A percentile compares a stretch with the other conserved stretches of the same genome.
Evolutionary conservation across 441 rosid genomes (phyloP).

Genomic region (Gossypium gossypioides): DNA sequence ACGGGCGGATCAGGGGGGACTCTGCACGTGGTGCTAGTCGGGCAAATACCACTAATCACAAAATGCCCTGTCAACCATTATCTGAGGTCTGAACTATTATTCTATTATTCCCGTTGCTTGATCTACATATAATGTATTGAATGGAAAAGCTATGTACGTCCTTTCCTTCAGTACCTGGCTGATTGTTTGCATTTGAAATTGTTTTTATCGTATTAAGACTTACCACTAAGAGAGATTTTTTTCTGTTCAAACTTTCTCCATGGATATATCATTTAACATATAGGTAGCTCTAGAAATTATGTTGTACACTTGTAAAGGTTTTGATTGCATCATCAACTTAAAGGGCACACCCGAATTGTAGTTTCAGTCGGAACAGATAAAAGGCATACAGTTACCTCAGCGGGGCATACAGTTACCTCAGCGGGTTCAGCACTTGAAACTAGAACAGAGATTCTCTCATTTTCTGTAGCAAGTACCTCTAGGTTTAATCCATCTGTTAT

Average conservation of each 20-base stretch:
- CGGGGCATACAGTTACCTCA: neutral
- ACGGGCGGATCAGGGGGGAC: slow-evolving; percentile 37
- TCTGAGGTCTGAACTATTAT: slow-evolving; percentile 47
- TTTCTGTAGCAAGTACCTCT: neutral
- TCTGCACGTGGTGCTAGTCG: slow-evolving; percentile 24
- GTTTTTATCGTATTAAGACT: neutral
- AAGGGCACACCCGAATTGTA: neutral
- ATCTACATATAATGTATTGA: neutral
- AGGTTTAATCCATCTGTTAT: neutral
- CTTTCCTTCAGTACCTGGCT: neutral
- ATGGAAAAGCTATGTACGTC: neutral
- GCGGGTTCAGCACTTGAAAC: neutral
- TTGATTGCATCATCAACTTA: neutral
- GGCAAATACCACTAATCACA: slow-evolving; percentile 22
- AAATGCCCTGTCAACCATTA: slow-evolving; percentile 25
- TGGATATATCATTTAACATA: neutral
- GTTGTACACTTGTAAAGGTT: neutral
- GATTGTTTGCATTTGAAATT: neutral
- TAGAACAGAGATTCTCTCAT: neutral
- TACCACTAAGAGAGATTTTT: neutral
- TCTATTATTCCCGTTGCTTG: neutral
- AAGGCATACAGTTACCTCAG: neutral
- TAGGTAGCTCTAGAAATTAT: neutral
- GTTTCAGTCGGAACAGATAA: neutral
- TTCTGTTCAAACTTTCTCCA: neutral